Evolutionary conservation across 768 basidiomycete genomes (phyloP).

Genomic region (Tylopilus felleus): DNA sequence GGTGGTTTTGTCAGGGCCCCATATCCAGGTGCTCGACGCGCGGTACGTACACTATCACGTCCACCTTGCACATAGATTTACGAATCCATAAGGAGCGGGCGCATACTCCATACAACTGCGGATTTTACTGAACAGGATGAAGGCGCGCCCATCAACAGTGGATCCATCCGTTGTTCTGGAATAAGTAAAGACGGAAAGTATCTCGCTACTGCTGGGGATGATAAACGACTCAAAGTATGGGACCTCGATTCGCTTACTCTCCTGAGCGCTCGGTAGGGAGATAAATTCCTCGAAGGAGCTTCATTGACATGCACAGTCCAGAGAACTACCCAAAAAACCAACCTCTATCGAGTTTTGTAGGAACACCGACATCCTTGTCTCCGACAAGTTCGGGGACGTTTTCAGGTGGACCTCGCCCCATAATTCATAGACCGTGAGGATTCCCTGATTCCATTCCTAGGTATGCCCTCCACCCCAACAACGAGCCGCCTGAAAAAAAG

Average conservation of each 20-base stretch:
- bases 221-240: constrained; percentile 82
- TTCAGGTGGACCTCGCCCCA: constrained; percentile 54
- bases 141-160: constrained; percentile 40
- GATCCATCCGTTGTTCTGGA: constrained; percentile 58
- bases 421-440: background rate
- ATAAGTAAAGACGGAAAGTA: constrained; percentile 43
- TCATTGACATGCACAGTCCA: constrained; percentile 27
- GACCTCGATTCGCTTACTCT: constrained; percentile 52
- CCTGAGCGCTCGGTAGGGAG: constrained; percentile 57
- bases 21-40: constrained; percentile 57
- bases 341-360: constrained; percentile 64
- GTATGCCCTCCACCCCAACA: constrained; percentile 51
- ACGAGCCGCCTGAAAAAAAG: constrained; percentile 22
- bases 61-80: constrained; percentile 5
- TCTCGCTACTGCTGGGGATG: constrained; percentile 68
- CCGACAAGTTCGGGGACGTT: constrained; percentile 95
- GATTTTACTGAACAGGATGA: constrained; percentile 30
- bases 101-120: constrained; percentile 44
- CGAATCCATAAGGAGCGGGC: constrained; percentile 43
- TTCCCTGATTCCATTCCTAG: constrained; percentile 32
- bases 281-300: background rate
- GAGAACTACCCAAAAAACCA: constrained; percentile 82
- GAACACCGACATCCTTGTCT: constrained; percentile 67
- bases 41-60: constrained; percentile 38
- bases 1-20: constrained; percentile 54